phyloP scores from a whole-genome alignment of 1,284 basidiomycete species.

The Cryptococcus depauperatus region DNA sequence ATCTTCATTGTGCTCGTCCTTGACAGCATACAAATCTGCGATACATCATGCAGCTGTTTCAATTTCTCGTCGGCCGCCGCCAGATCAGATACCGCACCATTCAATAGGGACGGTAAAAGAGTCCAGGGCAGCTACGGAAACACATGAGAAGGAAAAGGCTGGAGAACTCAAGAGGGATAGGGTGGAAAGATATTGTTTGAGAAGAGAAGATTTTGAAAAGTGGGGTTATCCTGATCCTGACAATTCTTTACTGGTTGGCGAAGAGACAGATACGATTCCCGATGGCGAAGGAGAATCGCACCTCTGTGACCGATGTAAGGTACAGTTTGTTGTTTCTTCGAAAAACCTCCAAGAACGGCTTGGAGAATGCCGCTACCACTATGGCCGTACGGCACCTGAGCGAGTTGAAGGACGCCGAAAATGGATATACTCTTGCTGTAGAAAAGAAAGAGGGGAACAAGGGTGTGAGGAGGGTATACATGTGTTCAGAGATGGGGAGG shows the following conservation, averaged over 20 bases:
- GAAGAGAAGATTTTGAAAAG: constrained; percentile 52
- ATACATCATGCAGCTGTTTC: constrained; percentile 42
- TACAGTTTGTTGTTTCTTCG: constrained; percentile 55
- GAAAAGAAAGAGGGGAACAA: constrained; percentile 51
- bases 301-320: constrained; percentile 69
- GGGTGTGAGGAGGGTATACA: constrained; percentile 31
- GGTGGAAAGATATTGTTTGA: constrained; percentile 56
- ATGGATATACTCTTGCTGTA: constrained; percentile 46
- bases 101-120: constrained; percentile 75
- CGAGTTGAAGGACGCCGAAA: constrained; percentile 32
- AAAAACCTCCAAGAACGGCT: constrained; percentile 51
- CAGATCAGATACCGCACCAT: constrained; percentile 56
- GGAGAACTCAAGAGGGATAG: constrained; percentile 51
- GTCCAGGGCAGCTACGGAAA: constrained; percentile 53
- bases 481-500: constrained; percentile 44
- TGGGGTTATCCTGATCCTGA: constrained; percentile 70
- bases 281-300: constrained; percentile 57
- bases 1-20: constrained; percentile 24
- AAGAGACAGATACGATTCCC: constrained; percentile 48
- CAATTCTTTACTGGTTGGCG: constrained; percentile 46
- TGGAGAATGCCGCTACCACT: constrained; percentile 69
- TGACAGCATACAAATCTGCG: constrained; percentile 38
- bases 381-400: constrained; percentile 54
- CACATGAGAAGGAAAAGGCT: constrained; percentile 53
- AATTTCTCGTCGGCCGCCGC: constrained; percentile 54